Conservation (phyloP, 208 protist genomes). For the Crithidia thermophila region DNA sequence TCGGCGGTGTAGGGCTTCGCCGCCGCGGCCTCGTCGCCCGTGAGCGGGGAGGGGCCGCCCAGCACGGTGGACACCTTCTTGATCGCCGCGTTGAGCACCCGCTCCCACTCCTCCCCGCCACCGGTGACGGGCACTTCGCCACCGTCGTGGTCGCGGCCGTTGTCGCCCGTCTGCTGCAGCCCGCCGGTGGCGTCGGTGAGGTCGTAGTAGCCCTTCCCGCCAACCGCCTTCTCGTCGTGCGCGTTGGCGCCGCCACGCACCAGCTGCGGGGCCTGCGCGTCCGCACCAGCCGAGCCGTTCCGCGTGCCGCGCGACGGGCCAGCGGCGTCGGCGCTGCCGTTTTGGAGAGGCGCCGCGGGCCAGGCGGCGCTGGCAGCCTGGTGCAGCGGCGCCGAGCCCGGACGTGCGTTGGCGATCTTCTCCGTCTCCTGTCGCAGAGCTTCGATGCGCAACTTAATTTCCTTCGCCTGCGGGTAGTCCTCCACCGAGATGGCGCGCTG, state of each 20-base stretch:
- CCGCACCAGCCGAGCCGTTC: background rate
- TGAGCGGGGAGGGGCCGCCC: slow-evolving; percentile 35
- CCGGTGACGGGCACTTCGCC: slow-evolving; percentile 39
- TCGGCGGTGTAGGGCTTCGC: slow-evolving; percentile 47
- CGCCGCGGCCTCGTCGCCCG: slow-evolving; percentile 45
- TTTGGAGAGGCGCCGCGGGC: background rate
- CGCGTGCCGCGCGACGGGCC: background rate
- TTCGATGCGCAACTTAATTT: slow-evolving; percentile 82
- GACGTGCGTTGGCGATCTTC: background rate
- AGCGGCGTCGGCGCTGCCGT: background rate
- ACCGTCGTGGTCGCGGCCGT: background rate
- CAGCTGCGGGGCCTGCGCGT: background rate
- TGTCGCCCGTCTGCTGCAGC: slow-evolving; percentile 4
- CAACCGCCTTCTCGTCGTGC: slow-evolving; percentile 73
- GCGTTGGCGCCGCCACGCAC: slow-evolving; percentile 2
- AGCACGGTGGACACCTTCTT: slow-evolving; percentile 38
- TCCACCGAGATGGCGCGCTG: slow-evolving; percentile 65
- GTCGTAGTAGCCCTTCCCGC: slow-evolving; percentile 66
- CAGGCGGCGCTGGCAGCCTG: background rate
- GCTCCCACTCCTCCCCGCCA: slow-evolving; percentile 71
- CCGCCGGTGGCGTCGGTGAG: slow-evolving; percentile 38
- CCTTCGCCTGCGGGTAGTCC: slow-evolving; percentile 82
- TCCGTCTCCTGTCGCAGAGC: slow-evolving; percentile 29
- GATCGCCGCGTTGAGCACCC: slow-evolving; percentile 63
- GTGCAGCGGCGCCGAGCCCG: background rate